A percentile compares a stretch with the other conserved stretches of the same genome.
Conservation (phyloP, 2,329 filamentous ascomycete species). For the Ophiocordyceps camponoti-rufipedis region DNA sequence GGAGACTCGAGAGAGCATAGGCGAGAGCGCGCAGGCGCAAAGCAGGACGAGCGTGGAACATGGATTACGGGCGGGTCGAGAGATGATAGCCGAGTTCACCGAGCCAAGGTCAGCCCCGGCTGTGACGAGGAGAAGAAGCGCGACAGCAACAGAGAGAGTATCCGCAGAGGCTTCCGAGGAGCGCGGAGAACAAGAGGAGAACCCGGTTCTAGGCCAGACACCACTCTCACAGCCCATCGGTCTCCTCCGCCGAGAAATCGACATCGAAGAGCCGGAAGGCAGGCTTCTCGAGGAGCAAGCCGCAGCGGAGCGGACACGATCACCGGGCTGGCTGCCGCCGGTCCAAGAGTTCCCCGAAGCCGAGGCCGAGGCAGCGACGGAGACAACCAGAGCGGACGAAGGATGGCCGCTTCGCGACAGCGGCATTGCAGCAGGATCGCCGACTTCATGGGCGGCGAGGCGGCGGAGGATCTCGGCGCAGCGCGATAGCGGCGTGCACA, state of each 20-base stretch:
- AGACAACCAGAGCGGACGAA: slow-evolving; percentile 4
- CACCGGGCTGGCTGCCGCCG: slow-evolving; percentile 26
- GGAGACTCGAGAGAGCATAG: no score
- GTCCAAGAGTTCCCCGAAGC: slow-evolving; percentile 33
- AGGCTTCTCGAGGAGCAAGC: slow-evolving; percentile 14
- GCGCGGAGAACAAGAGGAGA: slow-evolving; percentile 15
- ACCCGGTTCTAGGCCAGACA: slow-evolving; percentile 16
- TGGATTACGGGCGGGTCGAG: slow-evolving; percentile 12
- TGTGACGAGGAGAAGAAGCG: slow-evolving; percentile 5
- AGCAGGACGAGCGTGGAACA: slow-evolving; percentile 5
- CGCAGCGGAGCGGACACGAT: slow-evolving; percentile 12
- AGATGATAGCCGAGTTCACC: neutral
- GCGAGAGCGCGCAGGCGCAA: slow-evolving; percentile 10
- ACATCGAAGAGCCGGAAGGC: slow-evolving; percentile 10
- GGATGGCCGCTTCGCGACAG: slow-evolving; percentile 9
- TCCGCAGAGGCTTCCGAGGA: slow-evolving; percentile 5
- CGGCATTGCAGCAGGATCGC: slow-evolving; percentile 20
- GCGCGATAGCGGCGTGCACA: slow-evolving; percentile 39
- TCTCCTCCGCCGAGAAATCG: slow-evolving; percentile 13
- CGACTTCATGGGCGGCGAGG: slow-evolving; percentile 9
- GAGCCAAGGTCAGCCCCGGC: slow-evolving; percentile 2
- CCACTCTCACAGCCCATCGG: slow-evolving; percentile 6
- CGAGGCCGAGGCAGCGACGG: slow-evolving; percentile 25
- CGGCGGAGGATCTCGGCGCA: slow-evolving; percentile 7
- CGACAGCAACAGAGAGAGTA: slow-evolving; percentile 8